Evolutionary conservation across 164 flowering plant species (phyloP), one percentile per base, ranked within the genome.

Genomic region (Vitis rotundifolia): DNA sequence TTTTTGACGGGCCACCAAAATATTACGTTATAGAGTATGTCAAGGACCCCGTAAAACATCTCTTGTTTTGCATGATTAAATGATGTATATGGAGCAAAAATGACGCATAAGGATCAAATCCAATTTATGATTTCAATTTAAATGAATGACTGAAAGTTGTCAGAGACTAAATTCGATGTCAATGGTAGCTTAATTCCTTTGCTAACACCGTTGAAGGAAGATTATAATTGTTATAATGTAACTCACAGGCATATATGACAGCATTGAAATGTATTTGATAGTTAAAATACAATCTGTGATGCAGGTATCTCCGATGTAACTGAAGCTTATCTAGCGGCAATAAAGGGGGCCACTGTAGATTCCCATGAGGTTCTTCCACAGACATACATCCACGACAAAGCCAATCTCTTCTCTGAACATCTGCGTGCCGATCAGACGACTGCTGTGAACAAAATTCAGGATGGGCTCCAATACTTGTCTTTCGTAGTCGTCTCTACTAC

Each of bases 221-320:
- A 31, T 31, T 4, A 4, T 4, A 4, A 4, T 31, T 31, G 44
- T 31, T 31, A 31, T 4, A 31, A 31, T 31, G 44, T 0, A 31
- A 4, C 44, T 31, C 7, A 31, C 1, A 31, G 44, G 44, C 44
- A 31, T 31, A 31, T 31, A 31, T 31, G 5, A 31, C 44, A 31
- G 7, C 44, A 31, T 31, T 4, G 44, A 31, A 0, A 31, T 31
- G 5, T 31, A 31, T 31, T 6, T 31, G 44, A 31, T 31, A 31
- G 44, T 31, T 31, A 31, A 31, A 31, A 31, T 31, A 31, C 44
- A 28, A 64, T 68, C 62, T 31, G 2, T 10, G 22, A 11, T 44
- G 44, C 87, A 93, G 95, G 96, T 70, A 87, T 95, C 70, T 86
- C 96, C 15, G 98, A 95, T 69, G 94, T 95, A 4, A 82, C 86